Conservation (phyloP, 192 early-diverging fungal species). For the Umbelopsis ramanniana region DNA sequence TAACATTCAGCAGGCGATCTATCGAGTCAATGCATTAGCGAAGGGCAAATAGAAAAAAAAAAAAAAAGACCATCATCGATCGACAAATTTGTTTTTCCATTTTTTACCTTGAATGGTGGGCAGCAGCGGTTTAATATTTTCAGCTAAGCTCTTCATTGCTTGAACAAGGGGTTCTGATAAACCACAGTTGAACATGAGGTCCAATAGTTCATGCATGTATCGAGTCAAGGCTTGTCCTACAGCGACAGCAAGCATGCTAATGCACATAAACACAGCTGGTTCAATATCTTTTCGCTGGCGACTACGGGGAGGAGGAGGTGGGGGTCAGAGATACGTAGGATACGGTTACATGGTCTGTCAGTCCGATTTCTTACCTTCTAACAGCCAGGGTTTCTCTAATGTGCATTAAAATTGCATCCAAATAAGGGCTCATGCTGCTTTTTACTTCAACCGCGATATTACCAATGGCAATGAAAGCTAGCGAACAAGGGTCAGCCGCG, state of each 20-base stretch:
- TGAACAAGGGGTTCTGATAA: conserved; percentile 81
- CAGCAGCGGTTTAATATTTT: conserved; percentile 81
- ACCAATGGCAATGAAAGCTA: conserved; percentile 86
- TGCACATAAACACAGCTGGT: conserved; percentile 77
- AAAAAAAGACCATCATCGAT: background rate
- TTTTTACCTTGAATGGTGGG: conserved; percentile 86
- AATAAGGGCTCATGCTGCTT: conserved; percentile 75
- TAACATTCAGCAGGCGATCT: conserved; percentile 86
- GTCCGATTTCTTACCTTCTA: conserved; percentile 58
- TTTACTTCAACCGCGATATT: conserved; percentile 81
- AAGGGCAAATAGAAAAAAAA: background rate
- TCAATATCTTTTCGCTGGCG: conserved; percentile 62
- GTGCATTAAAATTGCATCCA: conserved; percentile 75
- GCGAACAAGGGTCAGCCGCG: conserved; percentile 18
- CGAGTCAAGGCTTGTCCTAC: conserved; percentile 91
- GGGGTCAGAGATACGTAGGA: no score
- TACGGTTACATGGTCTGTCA: no score
- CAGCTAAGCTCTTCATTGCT: conserved; percentile 79
- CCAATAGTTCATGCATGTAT: conserved; percentile 85
- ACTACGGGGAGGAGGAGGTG: conserved; percentile 11
- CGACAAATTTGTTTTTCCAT: no score
- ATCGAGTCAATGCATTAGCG: background rate
- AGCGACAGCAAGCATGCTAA: conserved; percentile 86
- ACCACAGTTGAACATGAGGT: conserved; percentile 91
- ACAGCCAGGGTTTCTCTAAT: conserved; percentile 76